Conservation (phyloP, 75 land plant genomes). For the Selaginella tamariscina region DNA sequence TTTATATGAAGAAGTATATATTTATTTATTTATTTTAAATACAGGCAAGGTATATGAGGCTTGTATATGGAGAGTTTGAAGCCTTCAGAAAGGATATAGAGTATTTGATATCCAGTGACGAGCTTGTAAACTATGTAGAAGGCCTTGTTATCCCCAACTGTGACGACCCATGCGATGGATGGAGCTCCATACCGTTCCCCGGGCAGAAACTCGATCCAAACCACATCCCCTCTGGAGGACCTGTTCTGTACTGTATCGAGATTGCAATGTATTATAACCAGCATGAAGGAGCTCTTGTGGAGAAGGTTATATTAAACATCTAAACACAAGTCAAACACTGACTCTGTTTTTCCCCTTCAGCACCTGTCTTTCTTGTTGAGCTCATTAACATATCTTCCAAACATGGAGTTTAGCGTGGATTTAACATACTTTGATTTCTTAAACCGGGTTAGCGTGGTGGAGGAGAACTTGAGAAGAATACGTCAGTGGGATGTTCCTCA, state of each 20-base stretch:
- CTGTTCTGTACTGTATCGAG: constrained; percentile 74
- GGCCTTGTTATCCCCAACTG: constrained; percentile 62
- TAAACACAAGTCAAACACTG: no score
- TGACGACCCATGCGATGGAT: constrained; percentile 45
- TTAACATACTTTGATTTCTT: constrained; percentile 50
- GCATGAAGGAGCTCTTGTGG: constrained; percentile 11
- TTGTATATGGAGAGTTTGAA: constrained; percentile 55
- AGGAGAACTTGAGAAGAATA: constrained; percentile 33
- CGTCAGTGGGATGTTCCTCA: constrained; percentile 66
- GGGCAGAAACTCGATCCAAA: constrained; percentile 27
- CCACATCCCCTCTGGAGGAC: constrained; percentile 43
- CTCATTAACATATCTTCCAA: constrained; percentile 27
- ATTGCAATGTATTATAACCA: constrained; percentile 38
- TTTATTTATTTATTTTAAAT: no score
- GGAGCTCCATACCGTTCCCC: constrained; percentile 40
- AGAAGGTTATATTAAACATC: no score
- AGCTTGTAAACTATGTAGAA: constrained; percentile 66
- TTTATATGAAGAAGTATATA: no score
- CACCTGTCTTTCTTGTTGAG: constrained; percentile 25
- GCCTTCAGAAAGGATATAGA: constrained; percentile 52
- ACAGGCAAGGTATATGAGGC: constrained; percentile 61
- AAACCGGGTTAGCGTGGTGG: constrained; percentile 43
- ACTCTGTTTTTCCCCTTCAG: constrained; percentile 29
- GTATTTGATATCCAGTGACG: constrained; percentile 23
- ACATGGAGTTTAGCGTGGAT: constrained; percentile 38